Evolutionary conservation across 768 basidiomycete genomes (phyloP), one percentile per base, ranked within the genome.

Genomic region (Hypholoma sublateritium): DNA sequence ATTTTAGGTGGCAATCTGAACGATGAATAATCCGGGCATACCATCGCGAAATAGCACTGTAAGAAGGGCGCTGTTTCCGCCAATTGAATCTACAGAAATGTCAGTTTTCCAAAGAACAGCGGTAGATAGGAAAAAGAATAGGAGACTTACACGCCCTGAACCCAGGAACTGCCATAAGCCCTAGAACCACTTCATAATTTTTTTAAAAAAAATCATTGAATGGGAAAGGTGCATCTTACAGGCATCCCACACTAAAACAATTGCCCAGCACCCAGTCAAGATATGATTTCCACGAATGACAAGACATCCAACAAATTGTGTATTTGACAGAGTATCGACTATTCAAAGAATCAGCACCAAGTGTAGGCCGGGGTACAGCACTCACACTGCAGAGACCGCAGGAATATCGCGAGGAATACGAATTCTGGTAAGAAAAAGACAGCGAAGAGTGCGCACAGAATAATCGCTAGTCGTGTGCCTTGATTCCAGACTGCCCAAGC

Each of bases 401-500:
- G 46, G 21, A 60, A 60, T 21, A 50, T 17, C n/a, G 37, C 37
- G 37, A 39, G 37, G 37, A 47, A 25, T 8, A 24, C 46, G 28
- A 47, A 24, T 5, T 22, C 24, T 43, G 16, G 45, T 25, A 8
- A 51, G n/a, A 37, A 55, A 49, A 8, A 17, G 43, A 45, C 42
- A 48, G 41, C 52, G 21, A 8, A 54, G 2, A 21, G 9, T 7
- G 51, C 22, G 22, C 19, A 13, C 21, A 61, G 54, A 25, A 48
- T 21, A 8, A 56, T 49, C 11, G 50, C 47, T 9, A 58, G 45
- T 19, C 53, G 36, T 17, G 8, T 45, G 13, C 42, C 51, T 12
- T 53, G 53, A 22, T 55, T 51, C 60, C 60, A 61, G 11, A 61
- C 54, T 5, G 57, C 60, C 60, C 60, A 56, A 34, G 54, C 57